phyloP scores from a whole-genome alignment of 805 yeast species.

The Barnettozyma vustinii region DNA sequence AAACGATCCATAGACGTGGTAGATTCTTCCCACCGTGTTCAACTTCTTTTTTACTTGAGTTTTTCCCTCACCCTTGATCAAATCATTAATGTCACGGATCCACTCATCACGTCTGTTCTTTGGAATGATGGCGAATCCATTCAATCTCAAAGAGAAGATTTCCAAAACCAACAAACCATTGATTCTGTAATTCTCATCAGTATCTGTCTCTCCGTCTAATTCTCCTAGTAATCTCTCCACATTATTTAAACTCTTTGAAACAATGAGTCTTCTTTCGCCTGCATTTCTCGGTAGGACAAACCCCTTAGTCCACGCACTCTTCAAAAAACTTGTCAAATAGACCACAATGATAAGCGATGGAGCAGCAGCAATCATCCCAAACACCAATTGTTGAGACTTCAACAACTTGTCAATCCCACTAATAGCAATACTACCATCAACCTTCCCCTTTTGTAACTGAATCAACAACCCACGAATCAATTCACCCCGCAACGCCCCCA shows the following conservation, averaged over 20 bases:
- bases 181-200: constrained; percentile 29
- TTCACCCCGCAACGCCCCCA: constrained; percentile 57
- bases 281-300: constrained; percentile 19
- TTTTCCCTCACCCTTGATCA: constrained; percentile 36
- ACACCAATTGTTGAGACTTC: constrained; percentile 89
- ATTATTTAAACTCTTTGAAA: constrained; percentile 45
- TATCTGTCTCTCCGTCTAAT: constrained; percentile 15
- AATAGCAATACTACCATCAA: constrained; percentile 87
- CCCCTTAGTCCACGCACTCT: constrained; percentile 32
- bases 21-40: constrained; percentile 48
- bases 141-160: constrained; percentile 47
- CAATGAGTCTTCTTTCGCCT: constrained; percentile 25
- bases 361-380: constrained; percentile 84
- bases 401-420: constrained; percentile 85
- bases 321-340: constrained; percentile 32
- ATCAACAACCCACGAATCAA: constrained; percentile 73
- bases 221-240: constrained; percentile 49
- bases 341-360: constrained; percentile 65
- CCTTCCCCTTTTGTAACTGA: constrained; percentile 94
- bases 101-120: constrained; percentile 45
- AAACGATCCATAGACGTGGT: constrained; percentile 50
- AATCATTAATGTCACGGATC: constrained; percentile 57
- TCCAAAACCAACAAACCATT: constrained; percentile 68
- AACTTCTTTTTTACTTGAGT: constrained; percentile 36
- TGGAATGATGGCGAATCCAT: constrained; percentile 49